Evolutionary conservation across 495 filamentous ascomycete species (phyloP).

Genomic region (Articulospora tetracladia): DNA sequence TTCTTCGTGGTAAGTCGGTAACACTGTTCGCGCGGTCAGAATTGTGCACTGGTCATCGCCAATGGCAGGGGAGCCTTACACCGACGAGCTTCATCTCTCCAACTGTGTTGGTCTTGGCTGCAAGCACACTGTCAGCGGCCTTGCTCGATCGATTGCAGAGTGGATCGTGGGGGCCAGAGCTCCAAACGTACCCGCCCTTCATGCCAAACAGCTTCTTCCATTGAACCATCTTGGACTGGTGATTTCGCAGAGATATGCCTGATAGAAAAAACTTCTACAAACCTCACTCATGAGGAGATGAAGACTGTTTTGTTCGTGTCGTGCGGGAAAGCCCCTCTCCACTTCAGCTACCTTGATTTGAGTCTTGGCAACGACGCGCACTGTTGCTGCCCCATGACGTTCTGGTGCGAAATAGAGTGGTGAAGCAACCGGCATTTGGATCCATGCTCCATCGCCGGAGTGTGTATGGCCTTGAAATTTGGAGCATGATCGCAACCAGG

Average conservation of each 20-base stretch:
- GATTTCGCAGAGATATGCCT: neutral
- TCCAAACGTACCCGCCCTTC: slow-evolving; percentile 15
- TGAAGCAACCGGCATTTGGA: no score
- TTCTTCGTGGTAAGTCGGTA: slow-evolving; percentile 56
- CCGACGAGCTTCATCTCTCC: slow-evolving; percentile 24
- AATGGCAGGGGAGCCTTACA: slow-evolving; percentile 10
- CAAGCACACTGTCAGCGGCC: neutral
- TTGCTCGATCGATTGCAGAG: neutral
- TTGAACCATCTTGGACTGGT: slow-evolving; percentile 22
- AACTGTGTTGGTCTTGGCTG: slow-evolving; percentile 14
- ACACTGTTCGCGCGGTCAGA: slow-evolving; percentile 35
- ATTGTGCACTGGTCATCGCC: neutral
- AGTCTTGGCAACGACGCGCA: neutral
- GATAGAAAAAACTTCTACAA: neutral
- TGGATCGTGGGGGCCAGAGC: neutral
- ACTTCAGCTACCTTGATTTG: neutral
- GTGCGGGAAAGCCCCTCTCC: neutral
- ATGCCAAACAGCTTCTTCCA: slow-evolving; percentile 24
- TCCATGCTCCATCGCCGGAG: no score
- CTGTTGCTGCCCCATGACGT: neutral
- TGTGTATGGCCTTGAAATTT: no score
- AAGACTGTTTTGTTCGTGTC: neutral
- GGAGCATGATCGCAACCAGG: no score
- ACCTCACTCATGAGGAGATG: neutral
- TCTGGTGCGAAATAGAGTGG: neutral